Evolutionary conservation across 441 rosid genomes (phyloP).

Genomic region (Populus hybrid): DNA sequence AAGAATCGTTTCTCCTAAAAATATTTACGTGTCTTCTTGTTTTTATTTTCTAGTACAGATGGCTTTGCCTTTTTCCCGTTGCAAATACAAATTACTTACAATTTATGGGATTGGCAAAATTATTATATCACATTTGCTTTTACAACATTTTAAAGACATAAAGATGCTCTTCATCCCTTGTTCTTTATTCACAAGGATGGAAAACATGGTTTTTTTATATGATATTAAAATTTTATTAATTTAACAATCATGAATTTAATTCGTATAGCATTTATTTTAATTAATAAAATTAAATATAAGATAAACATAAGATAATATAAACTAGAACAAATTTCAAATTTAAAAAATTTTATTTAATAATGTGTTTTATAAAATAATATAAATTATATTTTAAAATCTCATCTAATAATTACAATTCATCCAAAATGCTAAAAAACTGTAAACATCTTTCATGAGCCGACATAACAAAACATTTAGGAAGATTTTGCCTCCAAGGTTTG

Average conservation of each 20-base stretch:
- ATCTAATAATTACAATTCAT: conserved; percentile 38
- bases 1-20: not conserved
- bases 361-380: too few species aligned
- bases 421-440: conserved; percentile 79
- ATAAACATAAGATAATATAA: too few species aligned
- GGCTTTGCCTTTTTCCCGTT: not conserved
- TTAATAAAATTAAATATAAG: too few species aligned
- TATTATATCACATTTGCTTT: not conserved
- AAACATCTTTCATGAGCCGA: conserved; percentile 56
- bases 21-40: not conserved
- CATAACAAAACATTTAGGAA: conserved; percentile 67
- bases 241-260: too few species aligned
- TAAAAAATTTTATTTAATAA: too few species aligned
- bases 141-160: not conserved
- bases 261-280: too few species aligned
- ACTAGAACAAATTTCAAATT: rapidly evolving
- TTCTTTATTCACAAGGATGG: not conserved
- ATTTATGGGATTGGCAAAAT: not conserved
- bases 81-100: not conserved
- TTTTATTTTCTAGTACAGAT: not conserved
- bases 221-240: too few species aligned
- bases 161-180: not conserved
- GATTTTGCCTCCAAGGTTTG: conserved; percentile 64
- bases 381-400: too few species aligned
- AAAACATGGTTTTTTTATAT: too few species aligned